Conservation (phyloP, 306 rosid genomes). For the Pueraria montana region DNA sequence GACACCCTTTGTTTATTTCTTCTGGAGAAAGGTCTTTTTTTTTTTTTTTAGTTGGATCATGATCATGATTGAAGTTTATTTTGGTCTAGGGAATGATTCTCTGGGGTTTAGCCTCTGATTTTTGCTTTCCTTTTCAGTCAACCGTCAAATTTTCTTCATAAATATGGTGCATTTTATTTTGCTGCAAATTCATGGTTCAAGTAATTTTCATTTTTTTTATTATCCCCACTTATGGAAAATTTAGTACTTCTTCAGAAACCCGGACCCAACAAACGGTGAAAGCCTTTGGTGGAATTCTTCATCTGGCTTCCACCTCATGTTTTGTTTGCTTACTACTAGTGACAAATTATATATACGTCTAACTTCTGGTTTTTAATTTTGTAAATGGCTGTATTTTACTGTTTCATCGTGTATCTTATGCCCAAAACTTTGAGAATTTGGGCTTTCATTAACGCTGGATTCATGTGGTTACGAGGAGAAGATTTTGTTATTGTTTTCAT, state of each 20-base stretch:
- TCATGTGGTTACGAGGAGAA: slow-evolving; percentile 26
- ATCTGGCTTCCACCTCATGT: slow-evolving; percentile 13
- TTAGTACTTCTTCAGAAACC: slow-evolving; percentile 5
- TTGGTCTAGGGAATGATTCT: slow-evolving; percentile 33
- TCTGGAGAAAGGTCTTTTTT: not conserved
- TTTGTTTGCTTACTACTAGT: slow-evolving; percentile 6
- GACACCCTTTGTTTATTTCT: not conserved
- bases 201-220: slow-evolving; percentile 27
- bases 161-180: not conserved
- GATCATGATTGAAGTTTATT: slow-evolving; percentile 13
- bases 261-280: slow-evolving; percentile 8
- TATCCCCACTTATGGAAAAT: slow-evolving; percentile 8
- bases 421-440: not conserved
- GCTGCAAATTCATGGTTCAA: not conserved
- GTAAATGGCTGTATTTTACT: not conserved
- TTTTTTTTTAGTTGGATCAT: slow-evolving; percentile 1
- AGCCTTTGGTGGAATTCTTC: slow-evolving; percentile 18
- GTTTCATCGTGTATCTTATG: slow-evolving; percentile 21
- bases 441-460: not conserved
- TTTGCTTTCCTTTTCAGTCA: slow-evolving; percentile 45
- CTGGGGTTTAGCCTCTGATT: slow-evolving; percentile 41
- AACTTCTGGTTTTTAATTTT: not conserved
- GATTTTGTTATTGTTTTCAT: not conserved
- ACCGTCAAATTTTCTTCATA: not conserved
- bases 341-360: not conserved